These are phyloP conservation scores for Cyclanthera cordifolia DNA, from an alignment of 306 rosid species.

Conservation along the genomic window DNA sequence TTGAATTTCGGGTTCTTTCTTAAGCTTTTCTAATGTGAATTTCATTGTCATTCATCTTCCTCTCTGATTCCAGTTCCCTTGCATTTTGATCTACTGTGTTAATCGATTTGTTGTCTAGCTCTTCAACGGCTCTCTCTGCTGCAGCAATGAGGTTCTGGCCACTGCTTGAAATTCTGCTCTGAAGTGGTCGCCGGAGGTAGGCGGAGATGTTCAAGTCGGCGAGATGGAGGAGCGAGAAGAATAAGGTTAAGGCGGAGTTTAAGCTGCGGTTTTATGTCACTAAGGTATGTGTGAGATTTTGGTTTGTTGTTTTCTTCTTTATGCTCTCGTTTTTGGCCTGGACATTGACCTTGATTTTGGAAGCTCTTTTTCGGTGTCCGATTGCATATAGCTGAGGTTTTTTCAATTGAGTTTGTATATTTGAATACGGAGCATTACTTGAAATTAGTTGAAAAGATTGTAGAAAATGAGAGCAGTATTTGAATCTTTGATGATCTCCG, in stretches of 20 bases:
- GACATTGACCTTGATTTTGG: constrained; percentile 8
- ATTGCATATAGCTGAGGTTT: neutral
- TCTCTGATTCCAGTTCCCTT: neutral
- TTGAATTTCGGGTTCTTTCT: constrained; percentile 1
- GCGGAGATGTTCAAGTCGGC: constrained; percentile 70
- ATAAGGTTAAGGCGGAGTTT: constrained; percentile 57
- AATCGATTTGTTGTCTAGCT: neutral
- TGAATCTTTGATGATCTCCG: neutral
- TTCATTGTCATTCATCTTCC: neutral
- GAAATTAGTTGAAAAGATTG: neutral
- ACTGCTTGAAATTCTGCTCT: neutral
- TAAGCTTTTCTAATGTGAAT: neutral
- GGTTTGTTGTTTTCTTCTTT: no score
- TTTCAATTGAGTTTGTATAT: neutral
- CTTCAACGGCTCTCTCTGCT: neutral
- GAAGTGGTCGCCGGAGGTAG: constrained; percentile 4
- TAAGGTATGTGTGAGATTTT: constrained; percentile 33
- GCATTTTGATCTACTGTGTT: neutral
- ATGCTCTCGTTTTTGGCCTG: neutral
- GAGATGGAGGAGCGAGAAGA: constrained; percentile 86
- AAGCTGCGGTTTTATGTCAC: constrained; percentile 71
- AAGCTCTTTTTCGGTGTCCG: neutral
- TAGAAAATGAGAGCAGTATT: neutral
- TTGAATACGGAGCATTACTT: neutral
- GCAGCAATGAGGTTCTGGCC: constrained; percentile 4